Base-by-base conservation (phyloP, 345 rosid species). In the Isatis tinctoria region DNA sequence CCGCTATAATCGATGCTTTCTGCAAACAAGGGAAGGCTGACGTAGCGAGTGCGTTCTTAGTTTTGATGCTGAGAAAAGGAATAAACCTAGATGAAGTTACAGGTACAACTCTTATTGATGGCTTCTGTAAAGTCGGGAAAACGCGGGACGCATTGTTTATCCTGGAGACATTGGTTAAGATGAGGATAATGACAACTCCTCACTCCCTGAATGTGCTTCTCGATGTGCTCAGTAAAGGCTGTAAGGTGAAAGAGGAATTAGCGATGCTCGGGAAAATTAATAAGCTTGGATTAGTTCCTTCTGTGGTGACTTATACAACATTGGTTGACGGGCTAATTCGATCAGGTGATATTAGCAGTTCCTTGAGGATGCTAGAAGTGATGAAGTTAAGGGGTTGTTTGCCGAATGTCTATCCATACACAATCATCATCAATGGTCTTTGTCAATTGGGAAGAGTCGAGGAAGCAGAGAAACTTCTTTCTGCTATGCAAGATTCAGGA, bases 341-440 rank as follows among this genome's bases (percentile, higher is more conserved):
- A 45, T 76, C 77, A 20, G 84, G 84, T 57, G 71, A 82, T 44
- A 33, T 82, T 53, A 48, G 49, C 6, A 71, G 71, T 59, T 65
- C 79, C 60, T 60, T 78, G 32, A 67, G 37, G 44, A 60, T 79
- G 71, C 30, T 81, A 41, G 82, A 76, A 67, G 17, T 47, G 60
- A 85, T 85, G 88, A 81, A 82, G 66, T 54, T 43, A 39, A 74
- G 58, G 48, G 83, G 84, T 51, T 82, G 86, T 71, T 79, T 78
- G 33, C 88, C 88, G 18, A 72, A 77, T 74, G 83, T 85, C 16
- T 79, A 82, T 53, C 73, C 86, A 49, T 85, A 82, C 76, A 85
- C 84, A 26, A 82, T 85, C 35, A 49, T 80, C 73, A 78, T 85
- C 33, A 76, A 74, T 13, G 88, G 88, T 54, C 78, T 85, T 32